Evolutionary conservation across 163 green algal genomes (phyloP).

Genomic region (Chlamydomonas reinhardtii): DNA sequence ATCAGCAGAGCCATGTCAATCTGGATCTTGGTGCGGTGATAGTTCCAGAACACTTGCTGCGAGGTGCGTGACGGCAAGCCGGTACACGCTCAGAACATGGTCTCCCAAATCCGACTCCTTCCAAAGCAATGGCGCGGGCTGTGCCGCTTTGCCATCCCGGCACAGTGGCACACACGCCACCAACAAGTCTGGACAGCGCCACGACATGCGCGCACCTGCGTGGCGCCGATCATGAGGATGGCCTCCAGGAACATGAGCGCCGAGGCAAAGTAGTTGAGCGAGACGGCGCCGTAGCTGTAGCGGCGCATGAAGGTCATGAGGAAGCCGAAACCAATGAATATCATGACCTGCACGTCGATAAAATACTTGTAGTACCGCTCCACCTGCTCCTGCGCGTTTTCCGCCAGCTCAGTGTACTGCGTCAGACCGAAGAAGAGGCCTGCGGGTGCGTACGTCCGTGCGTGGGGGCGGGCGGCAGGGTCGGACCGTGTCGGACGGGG

Average conservation of each 20-base stretch:
- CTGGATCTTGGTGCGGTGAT: not conserved
- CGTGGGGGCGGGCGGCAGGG: no score
- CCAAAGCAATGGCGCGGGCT: no score
- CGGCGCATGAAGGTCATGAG: constrained; percentile 61
- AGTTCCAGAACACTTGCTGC: constrained; percentile 16
- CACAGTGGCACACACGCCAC: no score
- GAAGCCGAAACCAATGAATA: constrained; percentile 73
- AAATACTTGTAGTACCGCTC: constrained; percentile 38
- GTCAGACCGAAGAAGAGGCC: constrained; percentile 25
- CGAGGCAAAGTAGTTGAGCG: constrained; percentile 67
- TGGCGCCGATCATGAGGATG: constrained; percentile 55
- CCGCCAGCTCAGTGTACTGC: constrained; percentile 11
- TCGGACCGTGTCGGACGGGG: no score
- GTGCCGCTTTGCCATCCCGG: no score
- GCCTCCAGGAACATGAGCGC: constrained; percentile 65
- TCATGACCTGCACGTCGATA: constrained; percentile 1
- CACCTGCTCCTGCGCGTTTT: constrained; percentile 24
- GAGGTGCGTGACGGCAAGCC: not conserved
- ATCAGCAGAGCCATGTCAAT: constrained; percentile 75
- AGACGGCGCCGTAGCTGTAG: constrained; percentile 54
- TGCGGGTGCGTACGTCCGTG: not conserved
- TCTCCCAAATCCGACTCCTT: no score
- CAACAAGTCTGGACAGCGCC: no score
- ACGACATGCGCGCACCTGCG: no score
- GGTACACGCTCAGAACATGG: no score